phyloP scores from a whole-genome alignment of 176 grass and related monocot genomes.

The Bonia amplexicaulis region DNA sequence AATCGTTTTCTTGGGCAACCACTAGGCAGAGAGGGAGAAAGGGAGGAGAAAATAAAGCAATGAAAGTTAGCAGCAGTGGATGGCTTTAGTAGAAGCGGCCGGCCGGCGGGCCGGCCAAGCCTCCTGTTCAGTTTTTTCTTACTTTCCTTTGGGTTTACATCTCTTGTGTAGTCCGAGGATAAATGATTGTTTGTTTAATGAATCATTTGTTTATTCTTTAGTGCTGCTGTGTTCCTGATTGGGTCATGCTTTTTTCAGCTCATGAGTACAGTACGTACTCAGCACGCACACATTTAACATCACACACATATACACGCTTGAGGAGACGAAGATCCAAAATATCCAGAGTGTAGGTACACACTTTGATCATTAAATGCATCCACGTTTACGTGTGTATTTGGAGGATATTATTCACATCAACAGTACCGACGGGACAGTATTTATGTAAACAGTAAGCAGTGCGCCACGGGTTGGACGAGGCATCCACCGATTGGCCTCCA shows the following conservation, averaged over 20 bases:
- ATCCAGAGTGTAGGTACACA: too few relatives aligned
- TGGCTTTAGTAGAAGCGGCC: not conserved
- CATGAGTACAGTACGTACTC: too few relatives aligned
- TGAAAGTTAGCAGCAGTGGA: not conserved
- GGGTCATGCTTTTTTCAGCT: not conserved
- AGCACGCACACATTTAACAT: too few relatives aligned
- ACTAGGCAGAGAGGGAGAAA: not conserved
- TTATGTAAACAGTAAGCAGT: too few relatives aligned
- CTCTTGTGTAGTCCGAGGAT: conserved; percentile 22
- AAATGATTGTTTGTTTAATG: conserved; percentile 36
- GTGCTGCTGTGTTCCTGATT: conserved; percentile 1
- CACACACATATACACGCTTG: too few relatives aligned
- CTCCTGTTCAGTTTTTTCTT: not conserved
- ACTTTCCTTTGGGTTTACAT: conserved; percentile 14
- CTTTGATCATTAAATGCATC: too few relatives aligned
- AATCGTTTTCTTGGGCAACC: conserved; percentile 19
- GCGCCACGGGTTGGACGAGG: too few relatives aligned
- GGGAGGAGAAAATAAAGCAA: not conserved
- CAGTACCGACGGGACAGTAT: too few relatives aligned
- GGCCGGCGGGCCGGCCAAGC: conserved; percentile 16
- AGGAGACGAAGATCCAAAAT: too few relatives aligned
- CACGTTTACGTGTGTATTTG: too few relatives aligned
- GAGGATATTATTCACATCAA: too few relatives aligned
- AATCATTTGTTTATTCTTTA: conserved; percentile 46
- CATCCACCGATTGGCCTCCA: too few relatives aligned